Evolutionary conservation across 169 alveolate genomes (phyloP), one percentile per base, ranked within the genome.

Genomic region (Perkinsus chesapeaki): DNA sequence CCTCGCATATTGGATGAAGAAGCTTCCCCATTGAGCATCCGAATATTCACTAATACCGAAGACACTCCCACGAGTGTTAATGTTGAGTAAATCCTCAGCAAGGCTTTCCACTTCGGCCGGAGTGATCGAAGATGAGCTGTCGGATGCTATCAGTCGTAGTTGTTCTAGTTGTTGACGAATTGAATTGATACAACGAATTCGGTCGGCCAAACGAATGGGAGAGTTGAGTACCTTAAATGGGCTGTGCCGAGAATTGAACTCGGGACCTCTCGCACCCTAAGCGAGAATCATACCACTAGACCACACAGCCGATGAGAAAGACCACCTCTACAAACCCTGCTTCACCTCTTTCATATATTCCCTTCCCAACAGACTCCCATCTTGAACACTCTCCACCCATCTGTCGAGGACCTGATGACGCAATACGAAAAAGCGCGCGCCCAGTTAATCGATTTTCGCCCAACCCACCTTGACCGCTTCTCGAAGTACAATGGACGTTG

Each of bases 261-360:
- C 99, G 99, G 99, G 99, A 98, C 99, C 99, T 98, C 99, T 97
- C 99, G 99, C 99, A 98, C 99, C 99, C 99, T 98, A 98, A 98
- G 99, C 99, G 99, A 98, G 99, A 98, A 98, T 98, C 99, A 97
- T 98, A 97, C 99, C 99, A 97, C 99, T 98, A 98, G 99, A 98
- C 99, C 97, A 96, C 96, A 82, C 60, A 43, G 60, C 60, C 60
- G 60, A 43, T 43, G 60, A 5, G 60, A 5, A 43, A 43, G 60
- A 43, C 60, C 5, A 43, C 60, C 60, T 5, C 60, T 16, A 16
- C 60, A 9, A 43, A 43, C 16, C 60, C 23, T 16, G 16, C 16
- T 9, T 16, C 60, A 43, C 60, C 60, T 43, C 60, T 16, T 43
- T 43, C 60, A 16, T 16, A 43, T 5, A 43, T 16, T 43, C 60